Evolutionary conservation across 2,329 filamentous ascomycete species (phyloP), one percentile per base, ranked within the genome.

Genomic region (Cladosporium sp.): DNA sequence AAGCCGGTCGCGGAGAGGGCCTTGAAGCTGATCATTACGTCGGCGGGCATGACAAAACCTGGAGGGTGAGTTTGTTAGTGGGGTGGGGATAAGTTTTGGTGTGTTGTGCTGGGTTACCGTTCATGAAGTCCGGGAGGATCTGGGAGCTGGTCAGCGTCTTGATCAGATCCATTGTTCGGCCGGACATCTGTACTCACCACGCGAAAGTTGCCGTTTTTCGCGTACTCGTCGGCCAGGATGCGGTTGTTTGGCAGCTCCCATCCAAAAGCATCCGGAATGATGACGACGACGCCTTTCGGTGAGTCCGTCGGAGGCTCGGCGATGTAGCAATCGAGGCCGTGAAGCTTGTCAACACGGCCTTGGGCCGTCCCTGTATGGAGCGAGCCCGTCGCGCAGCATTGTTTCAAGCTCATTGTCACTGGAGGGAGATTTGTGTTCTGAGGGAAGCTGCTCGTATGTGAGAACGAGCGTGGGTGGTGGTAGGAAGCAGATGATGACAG

Each of bases 221-320:
- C 68, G 49, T 67, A 69, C 8, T 62, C 61, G 49, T 72, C 70
- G 9, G 67, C 66, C 7, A 72, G 60, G 14, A 72, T 66, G 11
- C 65, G 59, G 35, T 63, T 69, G 59, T 71, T 72, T 10, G 64
- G 62, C 11, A 70, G 55, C 3, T 56, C 57, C 60, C 63, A 67
- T 14, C 69, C 70, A 51, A 72, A 72, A 7, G 68, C 64, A 55
- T 72, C 69, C 6, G 69, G 65, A 14, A 71, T 61, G 48, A 72
- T 70, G 19, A 70, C 62, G 9, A 72, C 60, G 41, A 70, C 61
- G 45, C 67, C 69, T 50, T 65, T 69, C 3, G 63, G 60, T 3
- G 45, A 18, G 32, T 61, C 62, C n/a, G 58, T 54, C 4, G 64
- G 59, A 6, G 70, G 63, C 28, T 66, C 60, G 28, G 70, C 63